Percentiles rank a stretch among this genome's conserved stretches.
These are phyloP conservation scores for Pisolithus tinctorius DNA, from an alignment of 768 basidiomycete genomes.

Conservation along the genomic window DNA sequence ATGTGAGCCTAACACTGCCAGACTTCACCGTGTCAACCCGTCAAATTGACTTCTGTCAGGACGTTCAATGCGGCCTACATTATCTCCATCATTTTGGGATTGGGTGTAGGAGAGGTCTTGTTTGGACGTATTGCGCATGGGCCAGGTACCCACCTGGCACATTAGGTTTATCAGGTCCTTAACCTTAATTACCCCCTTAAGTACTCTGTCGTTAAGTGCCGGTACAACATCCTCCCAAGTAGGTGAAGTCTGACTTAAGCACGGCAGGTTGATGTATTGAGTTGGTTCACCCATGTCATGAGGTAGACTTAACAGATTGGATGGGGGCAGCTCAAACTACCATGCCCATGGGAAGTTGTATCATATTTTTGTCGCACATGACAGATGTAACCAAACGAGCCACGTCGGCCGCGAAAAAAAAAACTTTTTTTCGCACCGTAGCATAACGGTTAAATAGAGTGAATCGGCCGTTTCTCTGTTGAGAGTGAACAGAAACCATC, in stretches of 20 bases:
- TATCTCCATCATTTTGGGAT: conserved; percentile 62
- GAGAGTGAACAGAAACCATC: neutral
- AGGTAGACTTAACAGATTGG: no score
- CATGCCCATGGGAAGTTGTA: no score
- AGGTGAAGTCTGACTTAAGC: no score
- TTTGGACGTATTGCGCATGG: conserved; percentile 50
- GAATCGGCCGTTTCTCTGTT: neutral
- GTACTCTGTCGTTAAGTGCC: no score
- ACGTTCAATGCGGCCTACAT: conserved; percentile 78
- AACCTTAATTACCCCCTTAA: neutral
- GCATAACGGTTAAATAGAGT: neutral
- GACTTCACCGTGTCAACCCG: neutral
- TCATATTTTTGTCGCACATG: neutral
- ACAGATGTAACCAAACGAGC: neutral
- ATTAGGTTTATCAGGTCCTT: neutral
- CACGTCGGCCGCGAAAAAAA: neutral
- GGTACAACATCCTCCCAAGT: no score
- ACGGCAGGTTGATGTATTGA: no score
- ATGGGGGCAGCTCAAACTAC: no score
- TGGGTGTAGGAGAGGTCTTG: conserved; percentile 66
- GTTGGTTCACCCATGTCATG: no score
- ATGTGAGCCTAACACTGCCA: conserved; percentile 48
- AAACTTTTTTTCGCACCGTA: neutral
- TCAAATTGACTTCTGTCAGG: conserved; percentile 38
- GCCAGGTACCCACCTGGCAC: neutral